Evolutionary conservation across 257 asterid species (phyloP).

Genomic region (Forsythia viridissima): DNA sequence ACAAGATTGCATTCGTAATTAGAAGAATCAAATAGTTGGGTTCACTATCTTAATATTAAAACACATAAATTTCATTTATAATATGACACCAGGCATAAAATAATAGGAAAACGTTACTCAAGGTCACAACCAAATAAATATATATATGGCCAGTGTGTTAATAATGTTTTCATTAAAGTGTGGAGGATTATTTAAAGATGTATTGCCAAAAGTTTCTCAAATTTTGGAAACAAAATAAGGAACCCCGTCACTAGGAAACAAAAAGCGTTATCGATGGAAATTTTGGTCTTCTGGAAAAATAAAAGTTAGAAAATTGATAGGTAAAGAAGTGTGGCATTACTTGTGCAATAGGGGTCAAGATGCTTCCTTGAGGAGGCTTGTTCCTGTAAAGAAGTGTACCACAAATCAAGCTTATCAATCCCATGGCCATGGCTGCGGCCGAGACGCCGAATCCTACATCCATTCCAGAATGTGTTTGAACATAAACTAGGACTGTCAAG

Average conservation of each 20-base stretch:
- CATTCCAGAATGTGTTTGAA: slow-evolving; percentile 98
- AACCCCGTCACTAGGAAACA: neutral
- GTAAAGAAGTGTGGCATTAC: slow-evolving; percentile 32
- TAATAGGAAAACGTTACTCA: slow-evolving; percentile 17
- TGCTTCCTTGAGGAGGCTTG: slow-evolving; percentile 80
- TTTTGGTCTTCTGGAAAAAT: too few relatives aligned
- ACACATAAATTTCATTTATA: neutral
- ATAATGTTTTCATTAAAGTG: neutral
- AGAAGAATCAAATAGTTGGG: slow-evolving; percentile 30
- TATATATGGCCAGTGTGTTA: neutral
- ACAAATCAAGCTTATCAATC: slow-evolving; percentile 56
- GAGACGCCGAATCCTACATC: slow-evolving; percentile 88
- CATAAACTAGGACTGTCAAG: slow-evolving; percentile 71
- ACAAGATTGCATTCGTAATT: slow-evolving; percentile 43
- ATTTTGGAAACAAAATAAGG: neutral
- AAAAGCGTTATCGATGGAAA: neutral
- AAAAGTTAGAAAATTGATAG: neutral
- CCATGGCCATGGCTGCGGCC: slow-evolving; percentile 90
- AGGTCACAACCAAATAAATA: slow-evolving; percentile 18
- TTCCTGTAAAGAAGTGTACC: slow-evolving; percentile 65
- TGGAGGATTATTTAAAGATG: neutral
- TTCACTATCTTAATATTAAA: slow-evolving; percentile 10
- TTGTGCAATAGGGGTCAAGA: slow-evolving; percentile 80
- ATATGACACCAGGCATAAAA: slow-evolving; percentile 20
- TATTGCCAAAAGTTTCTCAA: neutral